phyloP scores from a whole-genome alignment of 2,329 filamentous ascomycete species.

The Neurospora sp. region DNA sequence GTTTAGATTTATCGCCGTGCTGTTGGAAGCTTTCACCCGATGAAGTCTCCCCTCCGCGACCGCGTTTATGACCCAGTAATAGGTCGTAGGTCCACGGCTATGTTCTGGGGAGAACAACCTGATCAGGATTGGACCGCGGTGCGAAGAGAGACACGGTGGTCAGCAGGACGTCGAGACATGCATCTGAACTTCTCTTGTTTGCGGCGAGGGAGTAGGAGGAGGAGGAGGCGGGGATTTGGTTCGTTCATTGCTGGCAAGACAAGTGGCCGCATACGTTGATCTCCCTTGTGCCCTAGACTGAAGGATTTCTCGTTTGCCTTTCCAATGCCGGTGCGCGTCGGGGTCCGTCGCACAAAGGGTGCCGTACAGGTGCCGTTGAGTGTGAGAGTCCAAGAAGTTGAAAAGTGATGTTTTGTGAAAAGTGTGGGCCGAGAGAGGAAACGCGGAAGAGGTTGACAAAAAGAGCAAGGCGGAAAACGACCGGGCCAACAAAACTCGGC shows the following conservation, averaged over 20 bases:
- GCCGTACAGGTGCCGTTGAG: background rate
- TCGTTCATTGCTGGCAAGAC: background rate
- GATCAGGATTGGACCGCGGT: background rate
- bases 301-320: background rate
- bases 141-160: background rate
- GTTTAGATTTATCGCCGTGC: background rate
- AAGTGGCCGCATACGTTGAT: background rate
- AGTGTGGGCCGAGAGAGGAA: background rate
- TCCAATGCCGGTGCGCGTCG: background rate
- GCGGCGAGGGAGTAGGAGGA: background rate
- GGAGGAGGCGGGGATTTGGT: background rate
- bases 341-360: background rate
- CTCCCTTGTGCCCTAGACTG: background rate
- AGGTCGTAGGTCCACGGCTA: background rate
- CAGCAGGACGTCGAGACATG: background rate
- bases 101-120: background rate
- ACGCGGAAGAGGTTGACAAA: background rate
- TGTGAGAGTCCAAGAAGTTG: background rate
- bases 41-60: background rate
- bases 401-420: background rate
- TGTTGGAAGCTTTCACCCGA: background rate
- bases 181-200: background rate
- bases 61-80: background rate
- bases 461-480: background rate
- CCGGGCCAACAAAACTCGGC: background rate